Conservation (phyloP, 805 yeast genomes). For the Priceomyces haplophilus region DNA sequence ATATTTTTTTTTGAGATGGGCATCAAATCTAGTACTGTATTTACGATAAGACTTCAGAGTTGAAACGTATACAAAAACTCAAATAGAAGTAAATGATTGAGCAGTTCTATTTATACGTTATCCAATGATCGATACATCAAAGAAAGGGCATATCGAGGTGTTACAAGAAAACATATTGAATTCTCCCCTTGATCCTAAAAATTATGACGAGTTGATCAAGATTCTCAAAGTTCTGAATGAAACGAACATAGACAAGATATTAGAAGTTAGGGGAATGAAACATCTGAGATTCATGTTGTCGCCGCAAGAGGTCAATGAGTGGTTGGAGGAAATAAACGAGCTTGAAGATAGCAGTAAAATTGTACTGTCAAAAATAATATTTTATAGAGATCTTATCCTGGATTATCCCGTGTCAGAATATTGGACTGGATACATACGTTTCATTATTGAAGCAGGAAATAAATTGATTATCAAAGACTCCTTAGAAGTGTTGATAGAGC, state of each 20-base stretch:
- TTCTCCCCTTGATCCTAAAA: conserved; percentile 13
- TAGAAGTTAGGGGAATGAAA: conserved; percentile 11
- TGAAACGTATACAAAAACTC: no score
- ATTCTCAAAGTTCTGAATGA: conserved; percentile 7
- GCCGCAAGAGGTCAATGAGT: conserved; percentile 11
- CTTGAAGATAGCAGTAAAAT: conserved; percentile 10
- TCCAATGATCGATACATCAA: neutral
- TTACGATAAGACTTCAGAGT: neutral
- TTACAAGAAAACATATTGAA: conserved; percentile 8
- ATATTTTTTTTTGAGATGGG: conserved; percentile 1
- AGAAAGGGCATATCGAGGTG: neutral
- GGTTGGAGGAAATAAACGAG: conserved; percentile 18
- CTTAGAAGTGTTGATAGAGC: conserved; percentile 11
- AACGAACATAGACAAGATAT: conserved; percentile 5
- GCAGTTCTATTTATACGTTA: neutral
- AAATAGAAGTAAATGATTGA: no score
- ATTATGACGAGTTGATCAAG: conserved; percentile 17
- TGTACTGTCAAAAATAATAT: conserved; percentile 8
- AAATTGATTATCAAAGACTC: conserved; percentile 4
- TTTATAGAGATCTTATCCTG: conserved; percentile 14
- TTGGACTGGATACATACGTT: conserved; percentile 21
- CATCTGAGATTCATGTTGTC: conserved; percentile 9
- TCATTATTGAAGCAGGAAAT: conserved; percentile 3
- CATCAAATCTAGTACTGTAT: conserved; percentile 2
- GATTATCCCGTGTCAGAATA: conserved; percentile 20